These are phyloP conservation scores for Diaporthe sp. DNA, from an alignment of 2,329 filamentous ascomycete species.

Conservation along the genomic window DNA sequence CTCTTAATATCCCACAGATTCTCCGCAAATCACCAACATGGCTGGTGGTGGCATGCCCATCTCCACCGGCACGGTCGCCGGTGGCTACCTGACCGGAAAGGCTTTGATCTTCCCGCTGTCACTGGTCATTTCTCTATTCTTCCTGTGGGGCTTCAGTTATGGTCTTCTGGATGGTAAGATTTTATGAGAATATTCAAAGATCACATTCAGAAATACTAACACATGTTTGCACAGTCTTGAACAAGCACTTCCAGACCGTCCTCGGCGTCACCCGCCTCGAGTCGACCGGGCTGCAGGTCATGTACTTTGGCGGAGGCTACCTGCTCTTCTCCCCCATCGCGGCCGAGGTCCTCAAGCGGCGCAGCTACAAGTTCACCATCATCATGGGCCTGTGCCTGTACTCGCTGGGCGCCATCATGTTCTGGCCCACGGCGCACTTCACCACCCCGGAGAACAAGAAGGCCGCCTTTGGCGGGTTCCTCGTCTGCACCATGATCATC, in stretches of 20 bases:
- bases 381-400: conserved; percentile 72
- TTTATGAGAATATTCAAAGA: neutral
- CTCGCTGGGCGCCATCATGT: conserved; percentile 69
- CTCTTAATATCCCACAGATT: neutral
- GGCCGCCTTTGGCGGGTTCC: conserved; percentile 71
- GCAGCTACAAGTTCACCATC: conserved; percentile 77
- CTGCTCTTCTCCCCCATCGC: conserved; percentile 55
- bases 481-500: conserved; percentile 67
- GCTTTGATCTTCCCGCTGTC: conserved; percentile 30
- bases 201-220: neutral
- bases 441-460: conserved; percentile 57
- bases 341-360: conserved; percentile 71
- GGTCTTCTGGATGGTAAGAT: conserved; percentile 51
- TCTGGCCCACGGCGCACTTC: conserved; percentile 64
- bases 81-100: conserved; percentile 35
- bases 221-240: conserved; percentile 53
- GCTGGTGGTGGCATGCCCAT: conserved; percentile 35
- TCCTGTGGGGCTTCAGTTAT: conserved; percentile 55
- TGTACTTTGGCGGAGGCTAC: conserved; percentile 65
- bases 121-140: conserved; percentile 53
- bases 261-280: conserved; percentile 60
- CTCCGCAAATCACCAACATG: neutral
- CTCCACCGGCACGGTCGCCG: conserved; percentile 25
- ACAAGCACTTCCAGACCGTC: conserved; percentile 64
- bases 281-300: conserved; percentile 63